Evolutionary conservation across 768 basidiomycete genomes (phyloP), one percentile per base, ranked within the genome.

Genomic region (Melanogaster broomeanus): DNA sequence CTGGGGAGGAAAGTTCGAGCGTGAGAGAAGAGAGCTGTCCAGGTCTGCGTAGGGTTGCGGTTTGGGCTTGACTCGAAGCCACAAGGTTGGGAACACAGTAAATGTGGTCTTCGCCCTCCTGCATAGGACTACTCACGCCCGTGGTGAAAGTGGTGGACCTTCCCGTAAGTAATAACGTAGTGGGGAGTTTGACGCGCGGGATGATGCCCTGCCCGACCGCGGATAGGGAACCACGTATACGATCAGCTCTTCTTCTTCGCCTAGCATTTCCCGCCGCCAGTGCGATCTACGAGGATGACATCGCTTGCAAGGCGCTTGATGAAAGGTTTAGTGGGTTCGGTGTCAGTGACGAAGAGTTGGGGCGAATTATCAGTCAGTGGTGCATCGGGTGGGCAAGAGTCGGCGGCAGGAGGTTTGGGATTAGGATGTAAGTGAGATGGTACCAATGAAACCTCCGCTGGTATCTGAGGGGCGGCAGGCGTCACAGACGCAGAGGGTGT

Each of bases 201-300:
- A 55, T 4, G 65, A 55, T 24, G 28, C 40, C 21, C 52, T 47
- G 3, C 48, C 45, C 3, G 59, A 59, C 1, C 85, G 80, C 5
- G 88, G 88, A 60, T 87, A 80, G 0, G 89, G 88, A 0, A 87
- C 87, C 22, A 83, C 84, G 61, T 90, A 90, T 9, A 91, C 88
- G 48, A 91, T 90, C 4, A 80, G 62, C 49, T 91, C 89, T n/a
- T 87, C 85, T 27, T 83, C 8, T n/a, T 64, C 68, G 1, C 63
- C 68, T 22, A 58, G 52, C 1, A 33, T 53, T 30, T 48, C 49
- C 54, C 60, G 10, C 55, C 49, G 1, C 59, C 61, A 3, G 51
- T 28, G 11, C 61, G 53, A 50, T 68, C 61, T 35, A 62, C 44
- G 19, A 61, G 61, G 27, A 66, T 63, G 37, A 49, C 42, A 2